Conservation (phyloP, 73 alveolate genomes). For the Paramecium pentaurelia region DNA sequence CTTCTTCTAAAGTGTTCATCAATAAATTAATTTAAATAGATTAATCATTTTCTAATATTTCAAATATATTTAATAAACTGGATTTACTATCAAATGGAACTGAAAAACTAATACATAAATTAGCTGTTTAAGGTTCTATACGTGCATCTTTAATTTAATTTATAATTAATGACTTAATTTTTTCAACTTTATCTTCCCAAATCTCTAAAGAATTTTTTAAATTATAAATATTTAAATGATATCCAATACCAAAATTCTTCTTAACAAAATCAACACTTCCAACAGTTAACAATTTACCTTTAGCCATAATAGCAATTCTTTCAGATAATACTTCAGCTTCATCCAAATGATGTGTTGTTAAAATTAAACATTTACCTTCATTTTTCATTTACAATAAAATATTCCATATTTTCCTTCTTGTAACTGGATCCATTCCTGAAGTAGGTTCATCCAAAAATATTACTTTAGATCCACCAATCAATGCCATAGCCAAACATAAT, state of each 20-base stretch:
- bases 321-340: constrained; percentile 93
- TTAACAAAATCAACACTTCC: constrained; percentile 76
- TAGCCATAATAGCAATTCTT: constrained; percentile 89
- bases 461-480: constrained; percentile 73
- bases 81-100: constrained; percentile 18
- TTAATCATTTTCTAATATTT: constrained; percentile 56
- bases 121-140: neutral
- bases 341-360: constrained; percentile 91
- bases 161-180: neutral
- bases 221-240: constrained; percentile 69
- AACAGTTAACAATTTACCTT: constrained; percentile 81
- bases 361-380: constrained; percentile 68
- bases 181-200: constrained; percentile 5
- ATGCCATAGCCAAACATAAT: constrained; percentile 74
- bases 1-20: constrained; percentile 97
- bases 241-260: constrained; percentile 80
- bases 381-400: constrained; percentile 58
- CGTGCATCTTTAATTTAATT: neutral
- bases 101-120: neutral
- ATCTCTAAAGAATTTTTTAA: neutral
- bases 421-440: constrained; percentile 80
- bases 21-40: constrained; percentile 71
- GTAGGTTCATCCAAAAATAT: constrained; percentile 82
- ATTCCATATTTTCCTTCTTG: constrained; percentile 77
- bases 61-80: constrained; percentile 28